Evolutionary conservation across 2,329 filamentous ascomycete genomes (phyloP).

Genomic region (Neofusicoccum umdonicola): DNA sequence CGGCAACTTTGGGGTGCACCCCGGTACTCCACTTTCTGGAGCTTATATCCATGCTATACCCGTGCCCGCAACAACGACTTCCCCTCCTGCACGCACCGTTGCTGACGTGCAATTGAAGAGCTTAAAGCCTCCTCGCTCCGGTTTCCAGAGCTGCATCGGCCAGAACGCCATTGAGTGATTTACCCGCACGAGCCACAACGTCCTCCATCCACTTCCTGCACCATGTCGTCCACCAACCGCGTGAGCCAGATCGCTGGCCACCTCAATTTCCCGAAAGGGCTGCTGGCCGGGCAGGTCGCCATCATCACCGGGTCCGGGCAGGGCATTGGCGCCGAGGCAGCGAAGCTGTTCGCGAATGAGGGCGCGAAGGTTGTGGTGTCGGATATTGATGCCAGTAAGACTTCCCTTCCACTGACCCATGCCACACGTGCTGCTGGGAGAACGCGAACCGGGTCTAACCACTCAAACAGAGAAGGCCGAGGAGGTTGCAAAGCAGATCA

Average conservation of each 20-base stretch:
- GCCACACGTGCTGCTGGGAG: no score
- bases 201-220: no score
- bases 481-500: slow-evolving; percentile 68
- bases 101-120: not conserved
- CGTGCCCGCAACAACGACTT: not conserved
- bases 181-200: no score
- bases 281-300: slow-evolving; percentile 76
- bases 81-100: not conserved
- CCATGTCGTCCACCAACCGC: slow-evolving; percentile 44
- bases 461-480: slow-evolving; percentile 63
- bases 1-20: not conserved
- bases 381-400: slow-evolving; percentile 72
- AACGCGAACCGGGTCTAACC: not conserved
- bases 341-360: slow-evolving; percentile 80
- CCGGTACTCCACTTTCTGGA: slow-evolving; percentile 1
- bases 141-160: not conserved
- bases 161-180: not conserved
- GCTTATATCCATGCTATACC: not conserved
- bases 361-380: slow-evolving; percentile 81
- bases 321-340: slow-evolving; percentile 83
- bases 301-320: slow-evolving; percentile 86
- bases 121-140: not conserved
- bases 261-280: slow-evolving; percentile 76
- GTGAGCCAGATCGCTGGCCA: slow-evolving; percentile 72
- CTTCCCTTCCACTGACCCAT: not conserved